Base-by-base conservation (phyloP, 768 basidiomycete genomes). In the Termitomyces eurrhizus region DNA sequence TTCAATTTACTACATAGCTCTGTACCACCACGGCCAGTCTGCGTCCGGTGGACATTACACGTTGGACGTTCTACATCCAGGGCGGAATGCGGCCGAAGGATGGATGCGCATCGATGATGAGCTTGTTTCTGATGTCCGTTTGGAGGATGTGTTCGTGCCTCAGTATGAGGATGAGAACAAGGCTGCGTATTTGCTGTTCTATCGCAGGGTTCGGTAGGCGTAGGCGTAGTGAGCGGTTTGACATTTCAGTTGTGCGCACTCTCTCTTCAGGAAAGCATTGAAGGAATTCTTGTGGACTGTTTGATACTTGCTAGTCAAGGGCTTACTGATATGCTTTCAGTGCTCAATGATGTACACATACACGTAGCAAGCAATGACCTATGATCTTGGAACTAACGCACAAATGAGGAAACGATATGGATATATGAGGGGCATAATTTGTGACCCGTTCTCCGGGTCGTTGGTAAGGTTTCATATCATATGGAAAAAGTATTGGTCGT, bases 51-150 rank as follows among this genome's bases (percentile, higher is more conserved):
- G 96, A 1, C 96, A 98, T 73, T 98, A 98, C 75, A 98, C 95
- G 2, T 83, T 96, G 51, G 90, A 94, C 67, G 90, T 95, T 11
- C 77, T 95, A 2, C 88, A 92, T 65, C 90, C 89, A 14, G 64
- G 3, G 83, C 83, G 64, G 80, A 87, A 39, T 83, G 81, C 70
- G 75, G 80, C 78, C 80, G 6, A 90, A 59, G 88, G 84, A 11
- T 98, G 96, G 96, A 80, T 97, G 62, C 87, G 95, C 53, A 90
- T 98, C 56, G 95, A 98, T 72, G 96, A 98, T 69, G 95, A 97
- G 72, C 76, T 88, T 11, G 89, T 95, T 29, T 86, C 86, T 37
- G 86, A 91, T 65, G 82, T 96, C 45, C 76, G 81, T 26, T 72
- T 80, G 1, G 86, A 86, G 44, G 92, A 93, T 68, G 91, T 93